Conservation (phyloP, 2,329 filamentous ascomycete genomes). For the Lasiodiplodia sp. region DNA sequence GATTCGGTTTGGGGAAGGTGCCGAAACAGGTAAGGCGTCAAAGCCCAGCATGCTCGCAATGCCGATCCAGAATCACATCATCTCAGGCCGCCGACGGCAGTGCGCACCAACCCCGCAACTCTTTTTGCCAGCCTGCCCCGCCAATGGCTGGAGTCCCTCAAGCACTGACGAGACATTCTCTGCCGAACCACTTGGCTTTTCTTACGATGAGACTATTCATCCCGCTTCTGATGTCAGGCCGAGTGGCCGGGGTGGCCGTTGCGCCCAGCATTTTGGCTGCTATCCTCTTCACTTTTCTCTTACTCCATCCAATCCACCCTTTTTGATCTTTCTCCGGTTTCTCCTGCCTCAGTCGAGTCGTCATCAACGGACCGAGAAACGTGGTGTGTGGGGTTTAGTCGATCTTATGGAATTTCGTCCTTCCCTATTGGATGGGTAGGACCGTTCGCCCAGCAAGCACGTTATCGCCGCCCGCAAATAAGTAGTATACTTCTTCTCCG, state of each 20-base stretch:
- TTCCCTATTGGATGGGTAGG: not conserved
- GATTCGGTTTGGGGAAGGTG: conserved; percentile 4
- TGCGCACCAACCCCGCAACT: conserved; percentile 11
- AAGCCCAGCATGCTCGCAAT: conserved; percentile 10
- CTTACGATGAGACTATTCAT: conserved; percentile 20
- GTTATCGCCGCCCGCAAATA: not conserved
- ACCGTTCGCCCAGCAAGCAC: not conserved
- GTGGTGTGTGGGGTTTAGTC: not conserved
- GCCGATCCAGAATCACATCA: conserved; percentile 28
- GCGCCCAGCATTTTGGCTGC: not conserved
- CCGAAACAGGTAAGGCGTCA: conserved; percentile 14
- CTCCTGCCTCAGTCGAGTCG: not conserved
- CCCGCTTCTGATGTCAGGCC: conserved; percentile 23
- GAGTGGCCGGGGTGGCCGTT: not conserved
- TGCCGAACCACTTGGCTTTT: conserved; percentile 1
- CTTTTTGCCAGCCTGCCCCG: not conserved
- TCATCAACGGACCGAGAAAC: not conserved
- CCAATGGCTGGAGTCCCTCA: not conserved
- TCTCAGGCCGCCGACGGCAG: conserved; percentile 13
- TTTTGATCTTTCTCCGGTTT: not conserved
- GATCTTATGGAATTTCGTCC: not conserved
- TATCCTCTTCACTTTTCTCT: not conserved
- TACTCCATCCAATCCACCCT: not conserved
- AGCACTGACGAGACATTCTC: not conserved
- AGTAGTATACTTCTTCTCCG: not conserved